Base-by-base conservation (phyloP, 2,329 filamentous ascomycete genomes). In the Trichoderma atrobrunneum region DNA sequence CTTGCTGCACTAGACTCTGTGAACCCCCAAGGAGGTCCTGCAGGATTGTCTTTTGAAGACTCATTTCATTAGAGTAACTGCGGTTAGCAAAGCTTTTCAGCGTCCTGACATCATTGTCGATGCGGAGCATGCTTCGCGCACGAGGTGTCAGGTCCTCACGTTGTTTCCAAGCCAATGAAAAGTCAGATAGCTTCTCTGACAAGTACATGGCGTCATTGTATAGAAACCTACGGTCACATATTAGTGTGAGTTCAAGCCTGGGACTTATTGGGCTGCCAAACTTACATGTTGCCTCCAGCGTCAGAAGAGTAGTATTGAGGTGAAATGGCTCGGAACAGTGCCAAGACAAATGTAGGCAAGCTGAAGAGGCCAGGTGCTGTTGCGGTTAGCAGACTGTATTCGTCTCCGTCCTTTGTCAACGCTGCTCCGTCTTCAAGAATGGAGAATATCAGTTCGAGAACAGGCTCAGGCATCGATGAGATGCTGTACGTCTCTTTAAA, bases 401-500 rank as follows among this genome's bases (percentile, higher is more conserved):
- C 83, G 48, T 77, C 82, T 84, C 85, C 82, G 80, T 74, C 88
- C 81, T 54, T 85, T 78, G 89, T 88, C 61, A 95, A 82, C 1
- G 84, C 85, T 11, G 88, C 87, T 1, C 86, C 90, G 74, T 92
- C 90, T 73, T 91, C 87, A 73, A 88, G 80, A 32, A 91, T 86
- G 14, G 84, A 78, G 26, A 85, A 83, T 67, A 95, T 89, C 32
- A 93, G 86, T 21, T 88, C 85, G 24, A 95, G 85, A 14, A 98
- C 90, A 5, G 91, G 89, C 73, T 94, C 91, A 0, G 96, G 95
- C 80, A 98, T 92, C 3, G 92, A 92, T 0, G 95, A 98, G 66
- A 97, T 92, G 72, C 91, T 93, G 80, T 97, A 99, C 1, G 88
- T 92, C 82, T 99, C 96, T 73, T 87, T 92, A 59, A 98, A 83